A percentile compares a stretch with the other conserved stretches of the same genome.
phyloP scores from a whole-genome alignment of 257 asterid species.

The Anisodus tanguticus region DNA sequence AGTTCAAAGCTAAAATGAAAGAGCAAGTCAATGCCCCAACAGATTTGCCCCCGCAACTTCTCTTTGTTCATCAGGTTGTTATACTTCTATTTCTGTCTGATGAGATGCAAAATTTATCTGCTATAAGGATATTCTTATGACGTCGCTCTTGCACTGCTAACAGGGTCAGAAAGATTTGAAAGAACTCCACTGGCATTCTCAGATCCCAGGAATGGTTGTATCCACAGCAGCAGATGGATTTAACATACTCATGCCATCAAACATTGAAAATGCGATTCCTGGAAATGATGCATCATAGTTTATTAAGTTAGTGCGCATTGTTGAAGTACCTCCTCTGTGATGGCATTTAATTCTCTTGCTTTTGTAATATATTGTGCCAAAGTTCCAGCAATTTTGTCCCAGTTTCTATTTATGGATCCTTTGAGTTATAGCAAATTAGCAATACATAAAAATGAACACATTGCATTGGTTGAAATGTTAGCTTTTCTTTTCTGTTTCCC shows the following conservation, averaged over 20 bases:
- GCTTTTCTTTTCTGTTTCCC: background rate
- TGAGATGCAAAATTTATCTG: background rate
- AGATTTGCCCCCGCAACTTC: constrained; percentile 93
- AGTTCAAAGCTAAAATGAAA: constrained; percentile 71
- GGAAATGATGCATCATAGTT: constrained; percentile 41
- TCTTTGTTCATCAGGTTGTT: constrained; percentile 92
- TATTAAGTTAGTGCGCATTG: background rate
- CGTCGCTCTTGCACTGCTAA: constrained; percentile 1
- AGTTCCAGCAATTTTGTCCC: background rate
- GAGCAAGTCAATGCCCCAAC: constrained; percentile 79
- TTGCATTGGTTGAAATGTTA: background rate
- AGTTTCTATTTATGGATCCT: background rate
- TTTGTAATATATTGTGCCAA: background rate
- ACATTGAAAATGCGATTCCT: constrained; percentile 63
- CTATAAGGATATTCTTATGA: background rate
- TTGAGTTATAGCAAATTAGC: background rate
- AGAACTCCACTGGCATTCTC: constrained; percentile 94
- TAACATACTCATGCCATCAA: constrained; percentile 86
- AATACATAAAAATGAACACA: background rate
- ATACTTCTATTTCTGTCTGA: background rate
- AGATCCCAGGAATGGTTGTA: constrained; percentile 88
- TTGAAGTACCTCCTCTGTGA: background rate
- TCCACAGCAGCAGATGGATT: constrained; percentile 95
- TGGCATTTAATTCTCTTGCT: background rate
- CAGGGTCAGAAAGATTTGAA: constrained; percentile 99